A percentile compares a stretch with the other conserved stretches of the same genome.
These are phyloP conservation scores for Puccinia sorghi DNA, from an alignment of 1,284 basidiomycete species.

Conservation along the genomic window DNA sequence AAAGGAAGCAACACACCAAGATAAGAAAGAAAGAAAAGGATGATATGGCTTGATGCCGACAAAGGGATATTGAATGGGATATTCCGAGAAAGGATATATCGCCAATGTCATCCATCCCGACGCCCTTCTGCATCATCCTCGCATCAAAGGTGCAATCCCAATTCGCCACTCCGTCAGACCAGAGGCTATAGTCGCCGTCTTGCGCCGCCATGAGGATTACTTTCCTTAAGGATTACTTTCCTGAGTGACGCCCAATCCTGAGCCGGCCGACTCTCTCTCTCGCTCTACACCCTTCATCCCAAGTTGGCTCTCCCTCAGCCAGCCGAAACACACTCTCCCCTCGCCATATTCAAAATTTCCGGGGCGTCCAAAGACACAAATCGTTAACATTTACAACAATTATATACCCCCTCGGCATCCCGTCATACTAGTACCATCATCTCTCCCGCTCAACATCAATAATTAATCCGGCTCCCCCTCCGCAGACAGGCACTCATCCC, in stretches of 20 bases:
- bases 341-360: not conserved
- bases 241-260: not conserved
- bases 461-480: not conserved
- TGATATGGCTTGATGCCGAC: not conserved
- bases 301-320: not conserved
- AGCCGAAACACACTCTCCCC: not conserved
- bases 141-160: not conserved
- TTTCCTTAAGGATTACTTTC: not conserved
- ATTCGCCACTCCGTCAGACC: not conserved
- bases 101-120: not conserved
- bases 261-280: not conserved
- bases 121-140: not conserved
- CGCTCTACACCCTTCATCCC: not conserved
- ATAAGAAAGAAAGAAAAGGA: not conserved
- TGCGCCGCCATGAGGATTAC: not conserved
- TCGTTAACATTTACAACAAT: too few species aligned
- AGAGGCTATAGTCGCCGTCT: not conserved
- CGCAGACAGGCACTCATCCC: not conserved
- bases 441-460: not conserved
- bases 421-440: too few species aligned
- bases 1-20: slow-evolving; percentile 19
- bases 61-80: slow-evolving; percentile 14
- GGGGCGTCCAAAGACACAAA: too few species aligned
- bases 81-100: slow-evolving; percentile 9
- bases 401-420: too few species aligned